Evolutionary conservation across 2,329 filamentous ascomycete species (phyloP).

Genomic region (Dothistroma septosporum): DNA sequence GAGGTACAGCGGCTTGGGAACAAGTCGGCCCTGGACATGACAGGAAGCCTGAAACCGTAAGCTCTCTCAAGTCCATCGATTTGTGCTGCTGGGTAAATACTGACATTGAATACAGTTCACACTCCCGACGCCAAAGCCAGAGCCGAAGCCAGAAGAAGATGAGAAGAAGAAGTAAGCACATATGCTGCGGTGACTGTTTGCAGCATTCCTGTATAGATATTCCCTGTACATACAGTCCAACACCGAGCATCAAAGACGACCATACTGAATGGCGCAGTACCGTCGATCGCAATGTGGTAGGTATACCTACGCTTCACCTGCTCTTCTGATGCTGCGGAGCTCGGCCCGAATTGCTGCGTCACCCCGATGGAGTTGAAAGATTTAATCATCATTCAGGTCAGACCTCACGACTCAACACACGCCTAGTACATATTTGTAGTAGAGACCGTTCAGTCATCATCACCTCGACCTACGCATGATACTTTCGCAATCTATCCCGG

Average conservation of each 20-base stretch:
- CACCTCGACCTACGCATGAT: background rate
- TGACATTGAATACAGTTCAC: slow-evolving; percentile 62
- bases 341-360: background rate
- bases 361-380: background rate
- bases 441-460: too few relatives aligned
- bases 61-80: slow-evolving; percentile 27
- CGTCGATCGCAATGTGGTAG: background rate
- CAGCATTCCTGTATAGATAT: slow-evolving; percentile 10
- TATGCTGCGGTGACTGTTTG: slow-evolving; percentile 36
- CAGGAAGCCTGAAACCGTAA: slow-evolving; percentile 67
- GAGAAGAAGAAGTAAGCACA: slow-evolving; percentile 64
- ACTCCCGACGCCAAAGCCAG: slow-evolving; percentile 89
- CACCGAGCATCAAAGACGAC: background rate
- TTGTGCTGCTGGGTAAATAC: slow-evolving; percentile 8
- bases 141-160: slow-evolving; percentile 84
- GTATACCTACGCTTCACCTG: slow-evolving; percentile 1
- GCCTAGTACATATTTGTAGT: background rate
- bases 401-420: background rate
- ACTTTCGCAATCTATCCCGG: background rate
- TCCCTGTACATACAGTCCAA: slow-evolving; percentile 7
- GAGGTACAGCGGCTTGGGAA: slow-evolving; percentile 58
- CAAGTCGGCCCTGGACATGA: slow-evolving; percentile 69
- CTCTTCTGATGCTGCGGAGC: background rate
- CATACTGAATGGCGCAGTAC: background rate
- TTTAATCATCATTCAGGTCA: background rate